Conservation (phyloP, 2,329 filamentous ascomycete species). For the Neofusicoccum parvum region DNA sequence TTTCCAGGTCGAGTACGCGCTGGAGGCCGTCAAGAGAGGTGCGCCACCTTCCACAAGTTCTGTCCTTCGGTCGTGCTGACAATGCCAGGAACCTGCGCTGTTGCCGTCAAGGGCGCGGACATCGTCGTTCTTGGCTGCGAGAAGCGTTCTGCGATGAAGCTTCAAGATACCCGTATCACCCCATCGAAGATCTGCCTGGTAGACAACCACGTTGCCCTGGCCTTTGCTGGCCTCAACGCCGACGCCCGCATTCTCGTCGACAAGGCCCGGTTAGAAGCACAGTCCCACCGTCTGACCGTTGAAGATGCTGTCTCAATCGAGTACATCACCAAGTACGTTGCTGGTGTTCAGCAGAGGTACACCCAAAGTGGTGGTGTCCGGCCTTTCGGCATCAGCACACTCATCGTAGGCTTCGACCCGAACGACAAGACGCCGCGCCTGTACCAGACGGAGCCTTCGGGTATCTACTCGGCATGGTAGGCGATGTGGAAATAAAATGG, state of each 20-base stretch:
- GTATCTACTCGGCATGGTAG: constrained; percentile 98
- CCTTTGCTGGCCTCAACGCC: constrained; percentile 95
- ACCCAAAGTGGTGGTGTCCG: constrained; percentile 97
- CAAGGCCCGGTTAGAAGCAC: constrained; percentile 95
- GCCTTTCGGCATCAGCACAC: constrained; percentile 97
- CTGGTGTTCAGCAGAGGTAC: constrained; percentile 97
- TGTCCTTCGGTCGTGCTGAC: constrained; percentile 25
- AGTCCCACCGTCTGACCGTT: constrained; percentile 94
- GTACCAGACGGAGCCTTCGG: constrained; percentile 98
- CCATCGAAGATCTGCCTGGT: constrained; percentile 97
- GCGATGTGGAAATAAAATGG: constrained; percentile 31
- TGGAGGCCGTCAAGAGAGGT: constrained; percentile 99
- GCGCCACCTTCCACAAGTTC: constrained; percentile 25
- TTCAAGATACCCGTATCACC: constrained; percentile 98
- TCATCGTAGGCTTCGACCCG: constrained; percentile 98
- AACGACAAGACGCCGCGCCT: constrained; percentile 84
- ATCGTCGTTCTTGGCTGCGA: constrained; percentile 97
- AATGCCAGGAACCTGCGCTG: constrained; percentile 83
- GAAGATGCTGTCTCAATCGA: constrained; percentile 97
- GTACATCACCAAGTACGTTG: constrained; percentile 99
- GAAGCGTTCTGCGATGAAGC: constrained; percentile 98
- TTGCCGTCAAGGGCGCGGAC: constrained; percentile 92
- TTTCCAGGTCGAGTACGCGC: constrained; percentile 99
- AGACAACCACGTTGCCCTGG: constrained; percentile 93
- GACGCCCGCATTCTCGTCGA: constrained; percentile 97